A percentile compares a stretch with the other conserved stretches of the same genome.
Conservation (phyloP, 208 protist species). For the Trypanosoma avium region DNA sequence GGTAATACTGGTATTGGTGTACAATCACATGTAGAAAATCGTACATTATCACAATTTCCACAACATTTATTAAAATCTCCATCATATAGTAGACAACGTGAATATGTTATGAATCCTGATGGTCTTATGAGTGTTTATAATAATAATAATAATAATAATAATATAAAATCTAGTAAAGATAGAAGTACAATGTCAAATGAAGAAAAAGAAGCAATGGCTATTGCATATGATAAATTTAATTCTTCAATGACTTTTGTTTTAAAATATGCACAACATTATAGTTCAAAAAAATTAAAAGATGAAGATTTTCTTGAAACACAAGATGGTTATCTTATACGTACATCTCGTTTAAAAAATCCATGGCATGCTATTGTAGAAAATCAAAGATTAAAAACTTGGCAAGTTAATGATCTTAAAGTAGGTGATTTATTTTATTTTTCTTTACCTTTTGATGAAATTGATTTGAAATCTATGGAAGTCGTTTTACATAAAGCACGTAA, state of each 20-base stretch:
- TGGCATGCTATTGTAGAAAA: slow-evolving; percentile 32
- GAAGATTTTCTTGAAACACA: slow-evolving; percentile 17
- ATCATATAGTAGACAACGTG: not conserved
- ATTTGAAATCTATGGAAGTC: slow-evolving; percentile 9
- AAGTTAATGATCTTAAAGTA: slow-evolving; percentile 29
- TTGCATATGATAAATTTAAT: slow-evolving; percentile 29
- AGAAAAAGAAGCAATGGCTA: slow-evolving; percentile 10
- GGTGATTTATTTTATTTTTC: slow-evolving; percentile 38
- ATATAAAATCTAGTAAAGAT: not conserved
- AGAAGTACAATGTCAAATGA: not conserved
- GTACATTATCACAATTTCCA: not conserved
- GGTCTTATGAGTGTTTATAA: too few species aligned
- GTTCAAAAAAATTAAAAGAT: slow-evolving; percentile 9
- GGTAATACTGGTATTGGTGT: not conserved
- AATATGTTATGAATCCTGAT: not conserved
- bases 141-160: too few species aligned
- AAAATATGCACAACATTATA: slow-evolving; percentile 22
- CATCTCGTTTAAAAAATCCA: slow-evolving; percentile 28
- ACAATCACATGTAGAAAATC: not conserved
- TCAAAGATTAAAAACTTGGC: slow-evolving; percentile 29
- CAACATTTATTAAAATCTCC: not conserved
- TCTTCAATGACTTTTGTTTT: slow-evolving; percentile 24
- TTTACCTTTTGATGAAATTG: slow-evolving; percentile 32
- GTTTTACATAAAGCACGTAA: slow-evolving; percentile 18
- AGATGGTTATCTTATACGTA: slow-evolving; percentile 23